phyloP scores from a whole-genome alignment of 2,329 filamentous ascomycete species.

The Diaporthe velutina region DNA sequence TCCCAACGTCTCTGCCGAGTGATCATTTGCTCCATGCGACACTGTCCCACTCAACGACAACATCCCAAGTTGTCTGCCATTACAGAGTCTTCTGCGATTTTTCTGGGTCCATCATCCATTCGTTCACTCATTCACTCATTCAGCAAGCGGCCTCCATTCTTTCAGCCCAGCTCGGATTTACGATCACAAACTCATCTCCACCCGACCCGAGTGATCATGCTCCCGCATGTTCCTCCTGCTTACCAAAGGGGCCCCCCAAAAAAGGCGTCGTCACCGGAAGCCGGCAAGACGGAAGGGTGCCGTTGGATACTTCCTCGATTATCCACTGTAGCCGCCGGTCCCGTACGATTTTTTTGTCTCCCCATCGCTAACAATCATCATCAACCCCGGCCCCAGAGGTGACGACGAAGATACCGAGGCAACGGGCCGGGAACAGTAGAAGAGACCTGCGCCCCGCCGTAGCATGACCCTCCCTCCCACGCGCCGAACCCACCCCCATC shows the following conservation, averaged over 20 bases:
- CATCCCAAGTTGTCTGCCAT: too few relatives aligned
- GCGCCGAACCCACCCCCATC: not conserved
- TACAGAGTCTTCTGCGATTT: too few relatives aligned
- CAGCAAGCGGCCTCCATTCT: not conserved
- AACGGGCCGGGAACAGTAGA: too few relatives aligned
- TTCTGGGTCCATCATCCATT: too few relatives aligned
- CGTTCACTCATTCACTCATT: not conserved
- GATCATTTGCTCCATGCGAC: not conserved
- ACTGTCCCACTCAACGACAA: too few relatives aligned
- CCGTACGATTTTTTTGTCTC: not conserved
- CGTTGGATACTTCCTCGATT: not conserved
- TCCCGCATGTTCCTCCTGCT: not conserved
- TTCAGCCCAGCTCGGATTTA: slow-evolving; percentile 1
- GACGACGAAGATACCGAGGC: too few relatives aligned
- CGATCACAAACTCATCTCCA: not conserved
- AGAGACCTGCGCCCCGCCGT: not conserved
- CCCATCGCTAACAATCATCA: too few relatives aligned
- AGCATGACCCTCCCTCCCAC: not conserved
- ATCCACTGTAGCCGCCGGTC: slow-evolving; percentile 10
- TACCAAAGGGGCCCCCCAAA: not conserved
- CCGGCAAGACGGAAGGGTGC: slow-evolving; percentile 1
- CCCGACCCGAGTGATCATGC: slow-evolving; percentile 4
- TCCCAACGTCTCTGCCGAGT: not conserved
- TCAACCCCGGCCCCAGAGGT: too few relatives aligned
- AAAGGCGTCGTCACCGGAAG: slow-evolving; percentile 26